A percentile compares a stretch with the other conserved stretches of the same genome.
These are phyloP conservation scores for Kazachstania viticola DNA, from an alignment of 805 yeast genomes.

Conservation along the genomic window DNA sequence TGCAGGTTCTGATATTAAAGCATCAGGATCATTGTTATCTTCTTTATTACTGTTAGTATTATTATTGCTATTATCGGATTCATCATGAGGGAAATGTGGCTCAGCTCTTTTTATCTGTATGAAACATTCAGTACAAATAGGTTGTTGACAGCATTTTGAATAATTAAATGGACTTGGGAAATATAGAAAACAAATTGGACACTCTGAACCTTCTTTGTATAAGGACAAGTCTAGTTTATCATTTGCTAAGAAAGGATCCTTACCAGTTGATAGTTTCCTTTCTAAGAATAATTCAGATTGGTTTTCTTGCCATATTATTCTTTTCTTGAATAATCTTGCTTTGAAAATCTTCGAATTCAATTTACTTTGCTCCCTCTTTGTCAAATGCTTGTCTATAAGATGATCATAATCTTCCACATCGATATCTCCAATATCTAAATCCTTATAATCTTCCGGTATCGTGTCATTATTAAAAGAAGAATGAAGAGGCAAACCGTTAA, in stretches of 20 bases:
- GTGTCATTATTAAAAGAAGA: constrained; percentile 31
- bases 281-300: constrained; percentile 57
- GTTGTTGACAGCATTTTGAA: constrained; percentile 84
- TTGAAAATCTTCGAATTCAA: constrained; percentile 21
- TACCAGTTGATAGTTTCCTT: constrained; percentile 27
- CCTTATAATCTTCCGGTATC: constrained; percentile 26
- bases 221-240: constrained; percentile 34
- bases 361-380: constrained; percentile 24
- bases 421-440: constrained; percentile 23
- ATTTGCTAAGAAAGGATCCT: constrained; percentile 15
- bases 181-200: constrained; percentile 32
- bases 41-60: too few species aligned
- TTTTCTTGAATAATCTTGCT: constrained; percentile 30
- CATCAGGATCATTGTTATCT: constrained; percentile 37
- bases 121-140: constrained; percentile 93
- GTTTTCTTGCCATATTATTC: constrained; percentile 36
- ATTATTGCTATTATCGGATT: constrained; percentile 25
- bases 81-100: constrained; percentile 75
- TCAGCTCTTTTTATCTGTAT: constrained; percentile 72
- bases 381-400: constrained; percentile 18
- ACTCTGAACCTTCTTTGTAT: constrained; percentile 44
- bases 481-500: constrained; percentile 46
- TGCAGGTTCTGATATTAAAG: constrained; percentile 76
- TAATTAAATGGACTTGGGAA: constrained; percentile 52
- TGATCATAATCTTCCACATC: constrained; percentile 18